Percentiles rank a stretch among this genome's conserved stretches.
phyloP scores from a whole-genome alignment of 805 yeast genomes.

The Blastobotrys attinorum region DNA sequence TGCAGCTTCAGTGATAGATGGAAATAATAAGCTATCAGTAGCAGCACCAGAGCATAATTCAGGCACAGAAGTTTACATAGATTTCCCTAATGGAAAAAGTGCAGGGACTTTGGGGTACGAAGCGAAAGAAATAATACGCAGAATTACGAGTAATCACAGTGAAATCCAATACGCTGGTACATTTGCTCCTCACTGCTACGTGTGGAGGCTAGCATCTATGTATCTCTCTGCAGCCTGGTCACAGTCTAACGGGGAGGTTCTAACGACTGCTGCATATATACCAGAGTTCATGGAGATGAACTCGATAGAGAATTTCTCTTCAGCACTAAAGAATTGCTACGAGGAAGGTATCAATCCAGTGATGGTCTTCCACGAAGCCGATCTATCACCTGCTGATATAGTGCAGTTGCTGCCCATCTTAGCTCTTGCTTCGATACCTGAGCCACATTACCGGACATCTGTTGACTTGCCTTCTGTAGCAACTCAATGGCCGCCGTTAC shows the following conservation, averaged over 20 bases:
- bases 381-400: background rate
- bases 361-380: background rate
- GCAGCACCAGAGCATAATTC: too few relatives aligned
- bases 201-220: conserved; percentile 1
- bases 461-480: background rate
- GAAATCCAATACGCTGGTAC: background rate
- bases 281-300: background rate
- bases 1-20: background rate
- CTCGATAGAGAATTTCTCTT: background rate
- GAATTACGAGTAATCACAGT: too few relatives aligned
- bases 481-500: too few relatives aligned
- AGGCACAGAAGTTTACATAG: background rate
- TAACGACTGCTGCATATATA: background rate
- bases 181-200: background rate
- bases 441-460: background rate
- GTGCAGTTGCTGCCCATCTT: background rate
- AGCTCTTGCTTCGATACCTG: background rate
- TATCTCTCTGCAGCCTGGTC: conserved; percentile 1
- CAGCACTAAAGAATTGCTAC: background rate
- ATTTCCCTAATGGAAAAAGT: background rate
- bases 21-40: background rate
- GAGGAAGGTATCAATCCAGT: background rate
- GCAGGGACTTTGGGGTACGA: background rate
- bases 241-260: background rate
- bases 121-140: background rate